Conservation (phyloP, 805 yeast species). For the Kuraishia molischiana region DNA sequence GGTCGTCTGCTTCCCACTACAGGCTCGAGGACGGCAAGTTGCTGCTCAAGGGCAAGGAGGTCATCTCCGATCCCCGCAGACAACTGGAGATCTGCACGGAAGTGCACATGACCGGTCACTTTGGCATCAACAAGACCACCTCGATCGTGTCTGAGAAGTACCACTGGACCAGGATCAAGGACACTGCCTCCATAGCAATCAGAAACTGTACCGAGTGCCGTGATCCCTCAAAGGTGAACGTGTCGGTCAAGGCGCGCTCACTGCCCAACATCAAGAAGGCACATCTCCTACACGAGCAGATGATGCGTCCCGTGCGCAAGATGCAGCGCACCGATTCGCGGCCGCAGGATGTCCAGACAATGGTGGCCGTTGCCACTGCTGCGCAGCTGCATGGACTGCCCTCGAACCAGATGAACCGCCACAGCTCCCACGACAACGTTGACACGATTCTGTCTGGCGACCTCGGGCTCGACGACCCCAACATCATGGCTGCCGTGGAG, state of each 20-base stretch:
- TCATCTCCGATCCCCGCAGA: slow-evolving; percentile 63
- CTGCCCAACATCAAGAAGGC: slow-evolving; percentile 10
- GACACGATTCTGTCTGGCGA: slow-evolving; percentile 27
- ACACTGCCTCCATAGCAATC: slow-evolving; percentile 73
- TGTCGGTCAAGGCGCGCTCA: slow-evolving; percentile 10
- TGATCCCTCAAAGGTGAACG: slow-evolving; percentile 22
- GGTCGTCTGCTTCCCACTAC: slow-evolving; percentile 76
- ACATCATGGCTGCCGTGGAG: slow-evolving; percentile 51
- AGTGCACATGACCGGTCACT: slow-evolving; percentile 61
- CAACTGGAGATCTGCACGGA: slow-evolving; percentile 70
- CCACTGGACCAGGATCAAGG: slow-evolving; percentile 89
- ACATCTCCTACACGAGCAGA: slow-evolving; percentile 5
- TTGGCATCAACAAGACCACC: slow-evolving; percentile 86
- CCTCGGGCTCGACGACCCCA: slow-evolving; percentile 24
- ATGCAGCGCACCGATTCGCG: not conserved
- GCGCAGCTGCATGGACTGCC: slow-evolving; percentile 5
- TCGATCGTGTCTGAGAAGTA: slow-evolving; percentile 66
- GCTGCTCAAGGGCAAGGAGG: slow-evolving; percentile 71
- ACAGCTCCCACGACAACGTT: slow-evolving; percentile 10
- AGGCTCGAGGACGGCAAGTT: slow-evolving; percentile 61
- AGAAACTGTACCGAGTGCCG: slow-evolving; percentile 69
- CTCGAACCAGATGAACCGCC: slow-evolving; percentile 8
- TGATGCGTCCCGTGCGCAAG: slow-evolving; percentile 4
- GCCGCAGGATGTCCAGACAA: slow-evolving; percentile 2
- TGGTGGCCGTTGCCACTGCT: slow-evolving; percentile 2